Evolutionary conservation across 805 yeast species (phyloP).

Genomic region (Nakazawaea wyomingensis): DNA sequence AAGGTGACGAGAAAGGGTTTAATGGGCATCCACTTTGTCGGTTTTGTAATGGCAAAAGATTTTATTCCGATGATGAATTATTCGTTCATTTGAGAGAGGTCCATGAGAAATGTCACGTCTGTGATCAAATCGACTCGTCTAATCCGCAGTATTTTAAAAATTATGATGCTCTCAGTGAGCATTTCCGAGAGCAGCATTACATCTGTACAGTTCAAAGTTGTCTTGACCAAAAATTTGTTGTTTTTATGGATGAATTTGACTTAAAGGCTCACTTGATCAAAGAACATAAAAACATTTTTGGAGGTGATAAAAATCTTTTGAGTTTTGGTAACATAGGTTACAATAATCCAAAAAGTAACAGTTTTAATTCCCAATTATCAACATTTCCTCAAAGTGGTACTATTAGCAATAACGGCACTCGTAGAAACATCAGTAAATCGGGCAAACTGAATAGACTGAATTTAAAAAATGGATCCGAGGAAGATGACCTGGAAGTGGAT

Average conservation of each 20-base stretch:
- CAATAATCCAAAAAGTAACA: slow-evolving; percentile 19
- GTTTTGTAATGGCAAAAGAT: slow-evolving; percentile 68
- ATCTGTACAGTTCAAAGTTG: slow-evolving; percentile 75
- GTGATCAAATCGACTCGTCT: slow-evolving; percentile 62
- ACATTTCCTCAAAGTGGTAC: slow-evolving; percentile 37
- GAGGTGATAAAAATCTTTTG: slow-evolving; percentile 34
- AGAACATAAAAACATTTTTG: slow-evolving; percentile 65
- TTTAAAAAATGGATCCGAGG: slow-evolving; percentile 1
- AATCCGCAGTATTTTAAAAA: slow-evolving; percentile 72
- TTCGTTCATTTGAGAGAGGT: slow-evolving; percentile 72
- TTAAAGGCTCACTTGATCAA: slow-evolving; percentile 81
- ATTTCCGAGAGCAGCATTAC: slow-evolving; percentile 70
- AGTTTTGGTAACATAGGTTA: slow-evolving; percentile 29
- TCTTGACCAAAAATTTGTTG: slow-evolving; percentile 86
- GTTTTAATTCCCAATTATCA: slow-evolving; percentile 57
- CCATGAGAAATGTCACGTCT: slow-evolving; percentile 88
- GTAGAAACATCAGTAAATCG: no score
- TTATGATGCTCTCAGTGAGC: slow-evolving; percentile 69
- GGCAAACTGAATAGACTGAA: not conserved
- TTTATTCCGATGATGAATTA: slow-evolving; percentile 86
- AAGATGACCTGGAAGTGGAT: slow-evolving; percentile 27
- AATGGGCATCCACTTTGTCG: slow-evolving; percentile 86
- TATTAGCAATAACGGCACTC: slow-evolving; percentile 14
- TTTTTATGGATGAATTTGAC: slow-evolving; percentile 81
- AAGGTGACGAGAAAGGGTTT: slow-evolving; percentile 77